phyloP scores from a whole-genome alignment of 164 flowering plant species.

The Buxus sempervirens region DNA sequence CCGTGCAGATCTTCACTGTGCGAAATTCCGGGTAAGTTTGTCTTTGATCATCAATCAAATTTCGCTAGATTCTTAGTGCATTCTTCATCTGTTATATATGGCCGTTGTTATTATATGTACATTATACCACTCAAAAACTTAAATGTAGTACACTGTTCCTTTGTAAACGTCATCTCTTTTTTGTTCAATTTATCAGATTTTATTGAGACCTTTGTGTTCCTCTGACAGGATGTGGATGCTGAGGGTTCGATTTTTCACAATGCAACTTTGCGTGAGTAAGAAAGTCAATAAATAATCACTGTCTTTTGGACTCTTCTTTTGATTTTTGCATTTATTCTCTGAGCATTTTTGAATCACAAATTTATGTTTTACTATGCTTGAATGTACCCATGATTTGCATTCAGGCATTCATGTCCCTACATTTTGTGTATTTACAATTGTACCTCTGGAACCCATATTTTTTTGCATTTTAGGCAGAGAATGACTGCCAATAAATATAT shows the following conservation, averaged over 20 bases:
- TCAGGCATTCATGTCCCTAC: too few species aligned
- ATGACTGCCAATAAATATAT: too few species aligned
- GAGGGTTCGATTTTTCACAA: constrained; percentile 76
- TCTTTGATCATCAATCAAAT: background rate
- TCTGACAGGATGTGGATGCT: constrained; percentile 81
- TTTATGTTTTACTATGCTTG: too few species aligned
- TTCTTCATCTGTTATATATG: background rate
- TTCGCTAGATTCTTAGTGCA: background rate
- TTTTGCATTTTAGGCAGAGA: too few species aligned
- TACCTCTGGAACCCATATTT: too few species aligned
- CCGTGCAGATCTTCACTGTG: constrained; percentile 86
- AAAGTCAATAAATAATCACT: constrained; percentile 3
- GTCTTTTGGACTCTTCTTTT: background rate
- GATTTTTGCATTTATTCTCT: too few species aligned
- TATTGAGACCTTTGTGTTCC: constrained; percentile 3
- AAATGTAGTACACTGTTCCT: too few species aligned
- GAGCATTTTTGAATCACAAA: too few species aligned
- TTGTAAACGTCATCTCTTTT: background rate
- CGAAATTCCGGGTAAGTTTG: constrained; percentile 73
- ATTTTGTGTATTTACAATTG: too few species aligned
- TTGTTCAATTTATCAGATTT: background rate
- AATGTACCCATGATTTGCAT: too few species aligned
- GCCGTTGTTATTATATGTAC: background rate
- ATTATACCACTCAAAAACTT: too few species aligned
- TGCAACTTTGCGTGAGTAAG: constrained; percentile 94